Percentiles rank a stretch among this genome's conserved stretches.
Conservation (phyloP, 2,329 filamentous ascomycete species). For the Aspergillus candidus region DNA sequence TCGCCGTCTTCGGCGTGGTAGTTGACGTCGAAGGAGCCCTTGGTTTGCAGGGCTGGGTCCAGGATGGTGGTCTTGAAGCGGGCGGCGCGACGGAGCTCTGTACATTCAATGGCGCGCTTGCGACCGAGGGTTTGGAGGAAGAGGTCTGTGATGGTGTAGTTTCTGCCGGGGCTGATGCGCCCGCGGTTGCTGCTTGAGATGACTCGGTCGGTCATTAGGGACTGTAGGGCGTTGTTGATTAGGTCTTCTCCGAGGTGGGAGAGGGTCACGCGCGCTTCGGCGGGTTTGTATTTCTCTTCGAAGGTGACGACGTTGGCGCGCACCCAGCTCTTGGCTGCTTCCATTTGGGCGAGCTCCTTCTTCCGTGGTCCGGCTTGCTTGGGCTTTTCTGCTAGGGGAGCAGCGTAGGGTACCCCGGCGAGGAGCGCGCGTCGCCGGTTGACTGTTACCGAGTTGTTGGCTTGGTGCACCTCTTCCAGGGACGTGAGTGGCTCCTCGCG, state of each 20-base stretch:
- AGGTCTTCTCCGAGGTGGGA: conserved; percentile 27
- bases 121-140: conserved; percentile 37
- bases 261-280: conserved; percentile 32
- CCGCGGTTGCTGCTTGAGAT: conserved; percentile 36
- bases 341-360: conserved; percentile 22
- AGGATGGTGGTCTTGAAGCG: conserved; percentile 39
- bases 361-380: conserved; percentile 8
- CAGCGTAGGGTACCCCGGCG: conserved; percentile 32
- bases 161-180: conserved; percentile 37
- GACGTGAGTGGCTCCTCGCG: conserved; percentile 28
- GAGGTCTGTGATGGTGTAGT: conserved; percentile 39
- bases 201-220: conserved; percentile 36
- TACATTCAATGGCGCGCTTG: conserved; percentile 34
- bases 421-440: conserved; percentile 30
- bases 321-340: conserved; percentile 43
- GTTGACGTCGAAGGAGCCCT: conserved; percentile 27
- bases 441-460: conserved; percentile 26
- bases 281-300: conserved; percentile 36
- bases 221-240: conserved; percentile 36
- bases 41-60: conserved; percentile 32
- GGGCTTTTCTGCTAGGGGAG: conserved; percentile 15
- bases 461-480: conserved; percentile 33
- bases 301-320: conserved; percentile 43
- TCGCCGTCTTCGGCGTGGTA: conserved; percentile 40
- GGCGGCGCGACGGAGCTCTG: conserved; percentile 36